Conservation (phyloP, 2,329 filamentous ascomycete genomes). For the Cordyceps cateniannulata region DNA sequence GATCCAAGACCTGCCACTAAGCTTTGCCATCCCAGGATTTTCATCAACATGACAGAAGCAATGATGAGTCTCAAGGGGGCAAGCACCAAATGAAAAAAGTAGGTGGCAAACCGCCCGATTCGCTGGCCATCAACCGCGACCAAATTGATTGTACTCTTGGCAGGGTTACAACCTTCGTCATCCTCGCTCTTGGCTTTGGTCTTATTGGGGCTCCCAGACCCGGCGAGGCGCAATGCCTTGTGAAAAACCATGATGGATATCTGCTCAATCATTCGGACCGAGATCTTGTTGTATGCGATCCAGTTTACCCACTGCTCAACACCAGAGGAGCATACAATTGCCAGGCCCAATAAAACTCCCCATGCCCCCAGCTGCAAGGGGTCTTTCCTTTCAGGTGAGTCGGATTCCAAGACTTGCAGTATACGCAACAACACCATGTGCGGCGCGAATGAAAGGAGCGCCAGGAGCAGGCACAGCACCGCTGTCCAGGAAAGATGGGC, state of each 20-base stretch:
- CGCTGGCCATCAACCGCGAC: not conserved
- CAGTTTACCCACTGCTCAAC: not conserved
- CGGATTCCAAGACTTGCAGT: not conserved
- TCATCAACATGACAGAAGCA: not conserved
- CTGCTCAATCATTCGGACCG: not conserved
- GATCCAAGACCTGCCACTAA: not conserved
- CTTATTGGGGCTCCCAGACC: not conserved
- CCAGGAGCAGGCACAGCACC: not conserved
- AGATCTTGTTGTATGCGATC: not conserved
- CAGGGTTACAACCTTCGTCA: not conserved
- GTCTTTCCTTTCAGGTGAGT: not conserved
- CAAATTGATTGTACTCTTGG: not conserved
- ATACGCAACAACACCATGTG: not conserved
- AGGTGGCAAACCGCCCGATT: not conserved
- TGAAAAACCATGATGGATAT: slow-evolving; percentile 1
- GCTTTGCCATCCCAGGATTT: not conserved
- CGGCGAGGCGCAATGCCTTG: not conserved
- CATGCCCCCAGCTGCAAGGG: not conserved
- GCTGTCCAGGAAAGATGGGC: not conserved
- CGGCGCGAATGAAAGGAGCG: not conserved
- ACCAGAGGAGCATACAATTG: not conserved
- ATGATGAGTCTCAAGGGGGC: not conserved
- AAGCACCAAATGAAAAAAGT: not conserved
- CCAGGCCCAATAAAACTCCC: not conserved
- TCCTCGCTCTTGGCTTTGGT: not conserved